Conservation (phyloP, 140 eudicot genomes). For the Bidens hawaiensis region DNA sequence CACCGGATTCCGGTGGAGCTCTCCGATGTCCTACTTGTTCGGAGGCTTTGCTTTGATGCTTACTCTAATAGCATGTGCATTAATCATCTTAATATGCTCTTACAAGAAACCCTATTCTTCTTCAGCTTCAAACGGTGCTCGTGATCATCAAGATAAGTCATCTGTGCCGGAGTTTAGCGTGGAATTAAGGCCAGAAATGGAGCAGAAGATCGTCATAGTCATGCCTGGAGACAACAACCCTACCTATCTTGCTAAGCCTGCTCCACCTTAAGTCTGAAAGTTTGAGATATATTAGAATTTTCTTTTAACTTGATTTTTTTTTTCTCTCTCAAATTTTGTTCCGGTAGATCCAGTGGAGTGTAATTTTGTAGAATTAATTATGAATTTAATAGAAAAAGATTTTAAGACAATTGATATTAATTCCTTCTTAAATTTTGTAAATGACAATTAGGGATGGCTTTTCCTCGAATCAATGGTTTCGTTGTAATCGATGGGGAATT, state of each 20-base stretch:
- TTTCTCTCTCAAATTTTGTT: conserved; percentile 2
- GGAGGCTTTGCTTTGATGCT: conserved; percentile 62
- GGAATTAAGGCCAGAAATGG: conserved; percentile 25
- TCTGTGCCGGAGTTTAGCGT: conserved; percentile 22
- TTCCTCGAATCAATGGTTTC: too few species aligned
- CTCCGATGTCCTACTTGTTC: conserved; percentile 69
- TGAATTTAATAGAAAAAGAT: neutral
- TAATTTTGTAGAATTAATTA: conserved; percentile 15
- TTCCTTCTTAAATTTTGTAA: too few species aligned
- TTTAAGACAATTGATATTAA: too few species aligned
- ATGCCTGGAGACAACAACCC: conserved; percentile 89
- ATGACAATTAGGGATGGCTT: too few species aligned
- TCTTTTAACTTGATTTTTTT: neutral
- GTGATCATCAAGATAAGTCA: conserved; percentile 37
- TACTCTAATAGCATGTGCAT: conserved; percentile 50
- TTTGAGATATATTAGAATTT: neutral
- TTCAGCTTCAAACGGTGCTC: conserved; percentile 5
- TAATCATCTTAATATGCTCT: conserved; percentile 56
- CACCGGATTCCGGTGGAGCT: conserved; percentile 49
- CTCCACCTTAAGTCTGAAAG: neutral
- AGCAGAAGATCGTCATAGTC: conserved; percentile 62
- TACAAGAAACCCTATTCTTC: conserved; percentile 36
- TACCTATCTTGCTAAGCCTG: conserved; percentile 56
- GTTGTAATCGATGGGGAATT: too few species aligned
- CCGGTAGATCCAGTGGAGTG: conserved; percentile 4